Conservation (phyloP, 495 filamentous ascomycete species). For the Penicillium manginii region DNA sequence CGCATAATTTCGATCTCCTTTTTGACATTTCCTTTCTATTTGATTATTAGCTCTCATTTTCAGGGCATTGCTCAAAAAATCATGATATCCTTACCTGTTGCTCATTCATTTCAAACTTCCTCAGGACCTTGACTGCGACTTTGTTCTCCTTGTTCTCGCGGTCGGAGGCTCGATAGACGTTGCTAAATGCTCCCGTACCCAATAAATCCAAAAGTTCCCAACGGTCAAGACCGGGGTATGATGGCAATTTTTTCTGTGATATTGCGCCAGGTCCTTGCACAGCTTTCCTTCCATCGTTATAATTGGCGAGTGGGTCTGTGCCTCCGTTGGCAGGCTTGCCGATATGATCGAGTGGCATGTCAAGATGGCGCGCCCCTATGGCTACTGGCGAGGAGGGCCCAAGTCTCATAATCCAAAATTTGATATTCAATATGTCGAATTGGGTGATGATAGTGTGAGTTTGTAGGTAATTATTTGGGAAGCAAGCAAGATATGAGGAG, state of each 20-base stretch:
- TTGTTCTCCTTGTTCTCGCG: slow-evolving; percentile 3
- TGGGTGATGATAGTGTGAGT: background rate
- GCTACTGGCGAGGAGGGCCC: background rate
- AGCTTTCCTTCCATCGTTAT: background rate
- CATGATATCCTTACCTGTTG: slow-evolving; percentile 8
- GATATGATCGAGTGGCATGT: background rate
- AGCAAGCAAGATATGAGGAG: too few relatives aligned
- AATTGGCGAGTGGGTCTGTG: background rate
- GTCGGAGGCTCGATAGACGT: slow-evolving; percentile 70
- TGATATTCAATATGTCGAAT: background rate
- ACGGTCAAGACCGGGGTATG: slow-evolving; percentile 63
- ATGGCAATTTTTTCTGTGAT: slow-evolving; percentile 7
- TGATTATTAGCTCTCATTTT: background rate
- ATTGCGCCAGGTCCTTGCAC: slow-evolving; percentile 1
- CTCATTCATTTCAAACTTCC: slow-evolving; percentile 20
- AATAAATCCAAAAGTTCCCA: slow-evolving; percentile 91
- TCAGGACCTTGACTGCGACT: slow-evolving; percentile 20
- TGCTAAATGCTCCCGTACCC: slow-evolving; percentile 97
- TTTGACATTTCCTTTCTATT: slow-evolving; percentile 80
- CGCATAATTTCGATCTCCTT: slow-evolving; percentile 96
- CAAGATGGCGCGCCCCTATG: background rate
- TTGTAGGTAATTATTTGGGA: too few relatives aligned
- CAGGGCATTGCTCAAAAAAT: too few relatives aligned
- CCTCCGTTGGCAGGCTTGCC: background rate
- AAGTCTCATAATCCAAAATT: background rate